Conservation (phyloP, 2,329 filamentous ascomycete species). For the Aspergillus chevalieri region DNA sequence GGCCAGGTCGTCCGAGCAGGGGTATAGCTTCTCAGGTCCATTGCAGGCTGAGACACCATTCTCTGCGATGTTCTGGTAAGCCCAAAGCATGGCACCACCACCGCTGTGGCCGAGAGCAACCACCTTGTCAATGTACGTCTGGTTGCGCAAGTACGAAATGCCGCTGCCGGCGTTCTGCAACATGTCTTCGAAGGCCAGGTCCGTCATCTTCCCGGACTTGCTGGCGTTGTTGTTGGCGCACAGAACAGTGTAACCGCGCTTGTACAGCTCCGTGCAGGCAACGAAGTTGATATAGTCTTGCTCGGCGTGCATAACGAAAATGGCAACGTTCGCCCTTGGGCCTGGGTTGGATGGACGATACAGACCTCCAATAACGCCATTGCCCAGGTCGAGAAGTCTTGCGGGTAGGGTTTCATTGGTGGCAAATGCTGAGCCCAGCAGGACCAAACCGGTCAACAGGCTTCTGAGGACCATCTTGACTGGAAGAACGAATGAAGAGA, state of each 20-base stretch:
- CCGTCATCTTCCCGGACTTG: conserved; percentile 9
- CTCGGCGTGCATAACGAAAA: conserved; percentile 15
- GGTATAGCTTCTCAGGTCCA: conserved; percentile 13
- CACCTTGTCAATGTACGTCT: conserved; percentile 37
- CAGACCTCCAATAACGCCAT: conserved; percentile 9
- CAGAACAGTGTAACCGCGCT: conserved; percentile 11
- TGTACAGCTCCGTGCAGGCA: conserved; percentile 9
- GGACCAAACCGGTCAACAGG: neutral
- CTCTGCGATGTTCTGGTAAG: conserved; percentile 15
- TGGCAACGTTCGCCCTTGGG: conserved; percentile 4
- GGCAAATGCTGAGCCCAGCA: neutral
- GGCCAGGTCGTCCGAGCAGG: conserved; percentile 7
- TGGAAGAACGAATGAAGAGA: neutral
- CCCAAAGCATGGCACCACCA: conserved; percentile 13
- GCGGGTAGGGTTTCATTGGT: neutral
- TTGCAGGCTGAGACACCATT: conserved; percentile 12
- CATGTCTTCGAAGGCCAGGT: conserved; percentile 13
- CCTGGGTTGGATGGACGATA: conserved; percentile 6
- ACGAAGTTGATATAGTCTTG: conserved; percentile 11
- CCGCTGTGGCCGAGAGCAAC: conserved; percentile 47
- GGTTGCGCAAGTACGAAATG: conserved; percentile 9
- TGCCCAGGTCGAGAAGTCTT: conserved; percentile 3
- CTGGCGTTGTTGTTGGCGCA: conserved; percentile 12
- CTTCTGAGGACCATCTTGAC: neutral
- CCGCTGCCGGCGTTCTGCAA: conserved; percentile 7